Conservation (phyloP, 2,329 filamentous ascomycete genomes). For the Metarhizium guizhouense region DNA sequence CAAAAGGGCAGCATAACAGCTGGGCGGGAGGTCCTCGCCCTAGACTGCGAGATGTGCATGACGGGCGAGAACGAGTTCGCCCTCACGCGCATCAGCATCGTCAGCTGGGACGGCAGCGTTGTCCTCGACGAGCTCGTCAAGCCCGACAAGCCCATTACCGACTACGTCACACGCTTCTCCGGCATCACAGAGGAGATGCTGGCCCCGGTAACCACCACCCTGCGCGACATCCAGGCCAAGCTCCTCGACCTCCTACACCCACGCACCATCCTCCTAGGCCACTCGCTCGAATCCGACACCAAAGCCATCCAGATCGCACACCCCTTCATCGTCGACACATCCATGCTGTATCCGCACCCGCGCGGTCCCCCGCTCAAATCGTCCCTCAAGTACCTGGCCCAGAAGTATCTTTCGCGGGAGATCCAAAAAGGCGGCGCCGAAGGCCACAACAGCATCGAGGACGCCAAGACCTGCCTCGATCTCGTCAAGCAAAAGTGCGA, state of each 20-base stretch:
- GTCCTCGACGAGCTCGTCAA: slow-evolving; percentile 89
- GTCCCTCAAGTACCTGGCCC: slow-evolving; percentile 78
- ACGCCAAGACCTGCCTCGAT: slow-evolving; percentile 83
- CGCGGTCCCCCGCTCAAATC: slow-evolving; percentile 84
- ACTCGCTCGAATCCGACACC: slow-evolving; percentile 76
- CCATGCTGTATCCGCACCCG: slow-evolving; percentile 82
- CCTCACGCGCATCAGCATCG: slow-evolving; percentile 78
- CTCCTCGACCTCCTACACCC: slow-evolving; percentile 65
- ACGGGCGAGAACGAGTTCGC: slow-evolving; percentile 72
- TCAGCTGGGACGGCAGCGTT: slow-evolving; percentile 76
- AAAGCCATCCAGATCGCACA: slow-evolving; percentile 79
- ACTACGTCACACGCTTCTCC: slow-evolving; percentile 88
- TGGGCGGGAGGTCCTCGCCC: slow-evolving; percentile 67
- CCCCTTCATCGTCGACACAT: slow-evolving; percentile 88
- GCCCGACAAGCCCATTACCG: slow-evolving; percentile 75
- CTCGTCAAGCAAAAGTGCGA: slow-evolving; percentile 94
- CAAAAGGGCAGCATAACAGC: slow-evolving; percentile 76
- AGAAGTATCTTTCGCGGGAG: slow-evolving; percentile 77
- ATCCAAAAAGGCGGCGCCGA: slow-evolving; percentile 71
- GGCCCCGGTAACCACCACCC: slow-evolving; percentile 70
- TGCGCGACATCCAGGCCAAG: slow-evolving; percentile 71
- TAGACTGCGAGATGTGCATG: slow-evolving; percentile 98
- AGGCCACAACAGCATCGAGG: slow-evolving; percentile 89
- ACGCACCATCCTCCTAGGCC: slow-evolving; percentile 66
- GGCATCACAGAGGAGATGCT: slow-evolving; percentile 87